Base-by-base conservation (phyloP, 2,329 filamentous ascomycete species). In the Microsporum canis region DNA sequence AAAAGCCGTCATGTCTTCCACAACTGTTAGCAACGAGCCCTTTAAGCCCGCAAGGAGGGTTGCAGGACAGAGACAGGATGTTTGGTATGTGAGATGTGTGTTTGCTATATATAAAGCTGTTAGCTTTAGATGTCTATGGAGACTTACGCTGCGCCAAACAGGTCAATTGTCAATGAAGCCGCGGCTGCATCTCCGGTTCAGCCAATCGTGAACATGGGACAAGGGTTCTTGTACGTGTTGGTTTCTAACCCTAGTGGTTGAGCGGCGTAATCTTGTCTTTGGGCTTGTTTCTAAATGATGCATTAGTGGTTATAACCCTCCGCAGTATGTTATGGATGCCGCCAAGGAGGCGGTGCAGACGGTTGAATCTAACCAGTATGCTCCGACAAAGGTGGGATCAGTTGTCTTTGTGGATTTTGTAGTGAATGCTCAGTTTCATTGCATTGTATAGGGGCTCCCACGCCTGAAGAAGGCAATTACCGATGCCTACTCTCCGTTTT, bases 291-390 rank as follows among this genome's bases (percentile, higher is more conserved):
- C 56, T 58, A 14, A 45, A 33, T 43, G 27, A 58, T 58, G 34
- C 5, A 47, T 43, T 59, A 79, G 77, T 70, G 92, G 92, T 62
- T 97, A 97, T 75, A 97, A 97, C 71, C 92, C 92, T 61, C 92
- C 92, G 5, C 76, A 86, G 39, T 97, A 96, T 74, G 90, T 96
- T 65, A 79, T 96, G 65, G 83, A 96, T 68, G 94, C 94, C 47
- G 94, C 94, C 58, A 97, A 96, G 76, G 79, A 87, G 43, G 91
- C 92, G 43, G 82, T 99, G 58, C 87, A 96, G 71, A 83, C 85
- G 58, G 92, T 99, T 27, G 94, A 97, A 67, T 96, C 92, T 82
- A 99, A 99, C 75, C 94, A 99, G 79, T 99, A 99, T 80, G 92
- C 91, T 27, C 94, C 91, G 1, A 96, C 94, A 23, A 94, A 91